Conservation (phyloP, 352 stramenopile genomes). For the Pythium monospermum region DNA sequence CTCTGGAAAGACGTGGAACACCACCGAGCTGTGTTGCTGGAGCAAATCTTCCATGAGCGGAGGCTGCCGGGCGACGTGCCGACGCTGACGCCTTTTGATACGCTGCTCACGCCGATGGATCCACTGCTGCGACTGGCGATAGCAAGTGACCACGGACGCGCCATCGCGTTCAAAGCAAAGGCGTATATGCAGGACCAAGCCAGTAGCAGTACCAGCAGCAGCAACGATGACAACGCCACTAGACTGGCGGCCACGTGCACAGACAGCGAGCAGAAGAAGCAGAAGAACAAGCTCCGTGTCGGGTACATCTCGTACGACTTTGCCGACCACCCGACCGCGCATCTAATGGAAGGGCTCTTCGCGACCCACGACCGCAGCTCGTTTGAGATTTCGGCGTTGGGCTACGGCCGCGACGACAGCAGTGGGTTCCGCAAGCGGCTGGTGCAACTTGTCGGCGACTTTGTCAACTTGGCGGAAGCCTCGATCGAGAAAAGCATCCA, state of each 20-base stretch:
- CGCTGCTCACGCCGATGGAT: slow-evolving; percentile 43
- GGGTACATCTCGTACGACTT: slow-evolving; percentile 85
- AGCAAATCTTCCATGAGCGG: slow-evolving; percentile 28
- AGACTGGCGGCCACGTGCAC: too few species aligned
- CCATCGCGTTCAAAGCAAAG: not conserved
- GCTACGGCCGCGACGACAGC: slow-evolving; percentile 64
- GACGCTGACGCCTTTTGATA: slow-evolving; percentile 65
- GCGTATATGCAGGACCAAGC: not conserved
- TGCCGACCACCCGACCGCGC: slow-evolving; percentile 69
- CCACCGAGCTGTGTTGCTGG: slow-evolving; percentile 26
- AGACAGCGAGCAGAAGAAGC: too few species aligned
- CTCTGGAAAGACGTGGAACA: slow-evolving; percentile 39
- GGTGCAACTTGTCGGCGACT: slow-evolving; percentile 35
- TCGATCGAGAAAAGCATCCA: slow-evolving; percentile 37
- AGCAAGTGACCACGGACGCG: slow-evolving; percentile 26
- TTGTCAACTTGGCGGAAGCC: slow-evolving; percentile 39
- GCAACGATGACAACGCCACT: too few species aligned
- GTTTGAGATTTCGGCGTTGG: slow-evolving; percentile 34
- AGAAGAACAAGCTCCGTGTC: slow-evolving; percentile 41
- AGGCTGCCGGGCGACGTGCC: slow-evolving; percentile 15
- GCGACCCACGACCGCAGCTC: slow-evolving; percentile 23
- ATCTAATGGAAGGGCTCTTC: slow-evolving; percentile 77
- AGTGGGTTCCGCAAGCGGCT: slow-evolving; percentile 35
- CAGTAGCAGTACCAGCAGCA: too few species aligned
- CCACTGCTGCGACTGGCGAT: slow-evolving; percentile 31